Conservation (phyloP, 2,329 filamentous ascomycete genomes). For the Nemania abortiva region DNA sequence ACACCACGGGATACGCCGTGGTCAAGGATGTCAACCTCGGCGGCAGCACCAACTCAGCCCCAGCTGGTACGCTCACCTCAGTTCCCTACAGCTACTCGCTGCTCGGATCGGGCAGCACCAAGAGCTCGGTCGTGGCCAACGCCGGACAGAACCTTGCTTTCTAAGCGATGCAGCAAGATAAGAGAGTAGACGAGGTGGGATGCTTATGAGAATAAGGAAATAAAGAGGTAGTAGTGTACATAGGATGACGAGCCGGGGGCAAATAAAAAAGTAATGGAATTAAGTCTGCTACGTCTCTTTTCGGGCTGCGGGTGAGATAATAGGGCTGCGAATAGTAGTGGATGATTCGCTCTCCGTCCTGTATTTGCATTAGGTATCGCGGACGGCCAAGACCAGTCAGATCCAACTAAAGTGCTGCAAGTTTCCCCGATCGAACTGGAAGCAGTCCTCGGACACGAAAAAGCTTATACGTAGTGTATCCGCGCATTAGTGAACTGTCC, state of each 20-base stretch:
- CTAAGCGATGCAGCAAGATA: slow-evolving; percentile 21
- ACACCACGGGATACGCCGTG: slow-evolving; percentile 57
- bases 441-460: too few relatives aligned
- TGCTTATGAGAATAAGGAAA: background rate
- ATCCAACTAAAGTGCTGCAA: too few relatives aligned
- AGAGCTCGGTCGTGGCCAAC: slow-evolving; percentile 55
- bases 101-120: slow-evolving; percentile 62
- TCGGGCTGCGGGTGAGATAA: background rate
- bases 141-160: slow-evolving; percentile 54
- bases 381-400: too few relatives aligned
- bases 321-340: background rate
- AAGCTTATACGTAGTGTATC: too few relatives aligned
- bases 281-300: background rate
- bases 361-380: background rate
- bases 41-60: slow-evolving; percentile 61
- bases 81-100: slow-evolving; percentile 67
- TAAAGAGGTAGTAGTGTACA: background rate
- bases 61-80: slow-evolving; percentile 62
- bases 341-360: background rate
- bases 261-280: background rate
- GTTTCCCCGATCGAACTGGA: too few relatives aligned
- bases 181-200: background rate
- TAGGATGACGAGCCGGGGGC: background rate
- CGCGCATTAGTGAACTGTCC: too few relatives aligned
- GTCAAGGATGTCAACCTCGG: slow-evolving; percentile 60